Percentiles rank a stretch among this genome's conserved stretches.
These are phyloP conservation scores for Emmonsiellopsis sp. DNA, from an alignment of 2,329 filamentous ascomycete species.

Conservation along the genomic window DNA sequence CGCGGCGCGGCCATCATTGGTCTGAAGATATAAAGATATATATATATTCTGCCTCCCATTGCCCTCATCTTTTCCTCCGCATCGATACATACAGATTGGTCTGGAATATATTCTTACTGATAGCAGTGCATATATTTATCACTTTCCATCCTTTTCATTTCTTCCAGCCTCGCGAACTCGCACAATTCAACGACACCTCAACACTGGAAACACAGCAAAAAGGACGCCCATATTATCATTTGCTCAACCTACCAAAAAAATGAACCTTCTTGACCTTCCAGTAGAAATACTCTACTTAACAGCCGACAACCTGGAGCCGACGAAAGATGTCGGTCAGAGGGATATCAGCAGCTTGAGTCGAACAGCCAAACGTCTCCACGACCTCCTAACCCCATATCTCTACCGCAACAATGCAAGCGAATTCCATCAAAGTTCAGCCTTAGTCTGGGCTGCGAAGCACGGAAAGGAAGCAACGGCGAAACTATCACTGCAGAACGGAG, in stretches of 20 bases:
- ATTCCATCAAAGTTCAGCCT: not conserved
- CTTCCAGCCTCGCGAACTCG: too few relatives aligned
- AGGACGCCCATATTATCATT: not conserved
- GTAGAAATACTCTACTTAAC: not conserved
- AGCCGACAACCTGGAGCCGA: not conserved
- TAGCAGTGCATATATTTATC: too few relatives aligned
- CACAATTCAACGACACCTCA: too few relatives aligned
- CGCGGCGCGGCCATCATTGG: too few relatives aligned
- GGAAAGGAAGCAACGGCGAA: not conserved
- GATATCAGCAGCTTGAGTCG: not conserved
- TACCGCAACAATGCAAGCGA: not conserved
- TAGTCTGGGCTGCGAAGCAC: not conserved
- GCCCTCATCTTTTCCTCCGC: too few relatives aligned
- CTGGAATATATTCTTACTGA: too few relatives aligned
- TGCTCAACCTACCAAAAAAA: not conserved
- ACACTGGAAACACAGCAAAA: too few relatives aligned
- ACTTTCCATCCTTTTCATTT: too few relatives aligned
- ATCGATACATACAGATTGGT: too few relatives aligned
- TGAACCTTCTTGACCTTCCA: not conserved
- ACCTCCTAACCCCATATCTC: not conserved
- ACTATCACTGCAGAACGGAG: not conserved
- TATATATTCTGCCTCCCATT: too few relatives aligned
- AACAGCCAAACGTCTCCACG: not conserved
- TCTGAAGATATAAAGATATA: too few relatives aligned
- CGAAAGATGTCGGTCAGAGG: not conserved